Evolutionary conservation across 495 filamentous ascomycete genomes (phyloP), one percentile per base, ranked within the genome.

Genomic region (Massariosphaeria phaeospora): DNA sequence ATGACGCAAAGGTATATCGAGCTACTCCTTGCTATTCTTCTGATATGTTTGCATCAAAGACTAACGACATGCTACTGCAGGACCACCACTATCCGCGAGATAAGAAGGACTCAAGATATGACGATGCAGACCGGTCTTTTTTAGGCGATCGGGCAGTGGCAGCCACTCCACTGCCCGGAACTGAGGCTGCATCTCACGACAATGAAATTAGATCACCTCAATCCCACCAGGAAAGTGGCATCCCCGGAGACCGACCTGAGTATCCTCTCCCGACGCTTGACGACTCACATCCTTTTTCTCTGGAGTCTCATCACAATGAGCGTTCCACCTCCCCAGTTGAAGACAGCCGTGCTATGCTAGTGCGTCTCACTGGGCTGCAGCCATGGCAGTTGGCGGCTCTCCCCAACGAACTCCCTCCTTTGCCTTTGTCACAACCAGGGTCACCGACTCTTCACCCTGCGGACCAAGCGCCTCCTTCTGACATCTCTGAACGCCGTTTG

Each of bases 111-210:
- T 49, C 52, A 31, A 33, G 45, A 33, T 48, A 50, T 34, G 15
- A 15, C 29, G 50, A 52, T 15, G 53, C 63, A 26, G 57, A 70
- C 40, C 56, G 63, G 62, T 70, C 70, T 72, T 72, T 72, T 71
- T 71, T 71, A 72, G 70, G 60, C 47, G 59, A 64, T 55, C 66
- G 70, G 70, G 70, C 66, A 67, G 70, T 69, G 70, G 67, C 65
- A 59, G 50, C 66, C 61, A 66, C 63, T 54, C 66, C 59, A 57
- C 62, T 63, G 57, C 56, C 65, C 61, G 55, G 49, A 58, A 64
- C 52, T 58, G 52, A 61, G 45, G 7, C 53, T 41, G 38, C 20
- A 34, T 46, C 54, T 58, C 42, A 39, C 12, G 53, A 35, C 29
- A 52, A 18, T 29, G 36, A 48, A 35, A 2, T 45, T 20, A 23